These are phyloP conservation scores for Amylocarpus encephaloides DNA, from an alignment of 2,329 filamentous ascomycete species.

Conservation along the genomic window DNA sequence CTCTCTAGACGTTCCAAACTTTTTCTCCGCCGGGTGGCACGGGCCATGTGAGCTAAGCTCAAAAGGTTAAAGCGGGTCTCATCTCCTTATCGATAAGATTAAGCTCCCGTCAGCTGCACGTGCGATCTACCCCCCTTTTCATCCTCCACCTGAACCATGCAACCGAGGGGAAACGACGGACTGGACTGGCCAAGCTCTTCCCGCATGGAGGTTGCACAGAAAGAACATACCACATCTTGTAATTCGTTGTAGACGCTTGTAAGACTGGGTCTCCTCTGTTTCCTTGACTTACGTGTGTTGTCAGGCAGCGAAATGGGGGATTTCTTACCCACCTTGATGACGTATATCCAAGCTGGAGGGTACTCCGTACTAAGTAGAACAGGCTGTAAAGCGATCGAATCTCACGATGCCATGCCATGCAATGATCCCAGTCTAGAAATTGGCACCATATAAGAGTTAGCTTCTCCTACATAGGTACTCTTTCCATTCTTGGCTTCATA, in stretches of 20 bases:
- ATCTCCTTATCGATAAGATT: slow-evolving; percentile 2
- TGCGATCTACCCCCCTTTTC: slow-evolving; percentile 1
- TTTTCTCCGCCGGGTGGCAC: slow-evolving; percentile 1
- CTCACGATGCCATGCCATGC: neutral
- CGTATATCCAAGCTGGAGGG: slow-evolving; percentile 1
- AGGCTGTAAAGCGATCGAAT: neutral
- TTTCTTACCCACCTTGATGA: slow-evolving; percentile 2
- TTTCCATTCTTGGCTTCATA: neutral
- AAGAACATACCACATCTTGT: too few relatives aligned
- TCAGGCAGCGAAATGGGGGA: slow-evolving; percentile 1
- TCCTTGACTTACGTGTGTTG: neutral
- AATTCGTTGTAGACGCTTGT: neutral
- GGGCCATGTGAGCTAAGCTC: neutral
- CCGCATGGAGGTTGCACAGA: too few relatives aligned
- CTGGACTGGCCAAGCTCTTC: too few relatives aligned
- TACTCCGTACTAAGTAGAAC: neutral
- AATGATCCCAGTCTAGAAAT: neutral
- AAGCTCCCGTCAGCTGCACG: neutral
- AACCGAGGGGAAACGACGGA: neutral
- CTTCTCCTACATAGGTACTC: neutral
- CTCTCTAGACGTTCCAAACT: slow-evolving; percentile 7
- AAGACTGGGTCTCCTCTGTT: neutral
- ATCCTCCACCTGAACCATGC: neutral
- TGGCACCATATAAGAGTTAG: slow-evolving; percentile 2
- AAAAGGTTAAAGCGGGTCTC: neutral